Evolutionary conservation across 345 rosid species (phyloP).

Genomic region (Boechera divaricarpa): DNA sequence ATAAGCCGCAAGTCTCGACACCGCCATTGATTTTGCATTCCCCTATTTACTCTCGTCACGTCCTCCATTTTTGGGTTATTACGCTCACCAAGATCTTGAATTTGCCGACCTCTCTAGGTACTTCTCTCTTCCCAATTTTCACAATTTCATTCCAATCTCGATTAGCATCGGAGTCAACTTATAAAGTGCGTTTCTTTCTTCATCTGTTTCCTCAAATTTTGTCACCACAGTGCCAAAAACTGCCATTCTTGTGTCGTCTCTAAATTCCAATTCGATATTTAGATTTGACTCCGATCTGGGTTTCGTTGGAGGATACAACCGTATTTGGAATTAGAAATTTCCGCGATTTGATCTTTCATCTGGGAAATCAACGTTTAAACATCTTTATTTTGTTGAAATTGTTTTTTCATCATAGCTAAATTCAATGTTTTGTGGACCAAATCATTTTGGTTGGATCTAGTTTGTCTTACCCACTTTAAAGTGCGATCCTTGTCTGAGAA

Average conservation of each 20-base stretch:
- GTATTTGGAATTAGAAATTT: neutral
- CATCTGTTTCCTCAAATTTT: constrained; percentile 5
- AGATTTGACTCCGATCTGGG: neutral
- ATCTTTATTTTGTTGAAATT: neutral
- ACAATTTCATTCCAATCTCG: neutral
- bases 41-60: constrained; percentile 40
- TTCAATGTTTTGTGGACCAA: neutral
- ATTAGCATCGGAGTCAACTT: constrained; percentile 38
- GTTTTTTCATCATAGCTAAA: neutral
- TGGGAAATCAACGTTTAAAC: neutral
- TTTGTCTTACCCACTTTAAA: neutral
- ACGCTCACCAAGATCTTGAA: constrained; percentile 30
- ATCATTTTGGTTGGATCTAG: constrained; percentile 16
- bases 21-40: constrained; percentile 36
- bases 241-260: neutral
- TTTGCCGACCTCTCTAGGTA: constrained; percentile 22
- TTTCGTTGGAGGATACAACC: neutral
- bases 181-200: constrained; percentile 20
- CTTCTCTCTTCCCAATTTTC: constrained; percentile 18
- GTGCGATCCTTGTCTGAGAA: neutral
- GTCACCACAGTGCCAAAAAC: neutral
- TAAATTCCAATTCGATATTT: neutral
- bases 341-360: constrained; percentile 13
- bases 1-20: constrained; percentile 20
- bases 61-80: constrained; percentile 17